Evolutionary conservation across 805 yeast genomes (phyloP).

Genomic region (Naumovozyma baii): DNA sequence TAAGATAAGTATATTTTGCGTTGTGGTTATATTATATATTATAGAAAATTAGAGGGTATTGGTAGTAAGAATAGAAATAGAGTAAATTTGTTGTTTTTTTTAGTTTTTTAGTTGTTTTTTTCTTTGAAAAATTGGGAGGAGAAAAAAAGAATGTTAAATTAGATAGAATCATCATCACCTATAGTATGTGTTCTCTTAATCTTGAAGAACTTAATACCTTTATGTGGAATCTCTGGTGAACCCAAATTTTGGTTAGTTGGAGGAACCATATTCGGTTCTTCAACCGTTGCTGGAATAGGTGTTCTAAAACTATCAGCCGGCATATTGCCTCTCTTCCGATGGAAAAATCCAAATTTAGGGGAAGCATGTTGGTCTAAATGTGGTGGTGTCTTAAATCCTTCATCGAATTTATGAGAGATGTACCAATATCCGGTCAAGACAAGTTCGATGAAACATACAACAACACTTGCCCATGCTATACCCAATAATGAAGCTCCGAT

Average conservation of each 20-base stretch:
- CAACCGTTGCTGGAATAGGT: background rate
- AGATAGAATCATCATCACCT: slow-evolving; percentile 20
- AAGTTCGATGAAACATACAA: slow-evolving; percentile 20
- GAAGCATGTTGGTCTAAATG: slow-evolving; percentile 2
- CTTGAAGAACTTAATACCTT: slow-evolving; percentile 68
- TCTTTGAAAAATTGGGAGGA: too few relatives aligned
- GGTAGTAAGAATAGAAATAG: background rate
- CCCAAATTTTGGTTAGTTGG: background rate
- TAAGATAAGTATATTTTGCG: background rate
- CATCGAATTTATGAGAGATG: background rate
- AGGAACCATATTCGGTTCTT: background rate
- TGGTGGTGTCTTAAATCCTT: background rate
- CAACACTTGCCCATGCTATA: slow-evolving; percentile 62
- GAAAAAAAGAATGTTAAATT: background rate
- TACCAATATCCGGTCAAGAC: slow-evolving; percentile 2
- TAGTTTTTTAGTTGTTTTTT: too few relatives aligned
- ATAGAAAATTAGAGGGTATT: background rate
- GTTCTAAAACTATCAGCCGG: background rate
- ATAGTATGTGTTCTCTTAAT: slow-evolving; percentile 44
- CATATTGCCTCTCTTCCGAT: slow-evolving; percentile 6
- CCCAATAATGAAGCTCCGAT: slow-evolving; percentile 54
- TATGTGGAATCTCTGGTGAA: slow-evolving; percentile 11
- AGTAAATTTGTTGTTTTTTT: too few relatives aligned
- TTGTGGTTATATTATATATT: background rate
- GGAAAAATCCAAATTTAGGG: slow-evolving; percentile 6